Evolutionary conservation across 495 filamentous ascomycete species (phyloP).

Genomic region (Hypomontagnella submonticulosa): DNA sequence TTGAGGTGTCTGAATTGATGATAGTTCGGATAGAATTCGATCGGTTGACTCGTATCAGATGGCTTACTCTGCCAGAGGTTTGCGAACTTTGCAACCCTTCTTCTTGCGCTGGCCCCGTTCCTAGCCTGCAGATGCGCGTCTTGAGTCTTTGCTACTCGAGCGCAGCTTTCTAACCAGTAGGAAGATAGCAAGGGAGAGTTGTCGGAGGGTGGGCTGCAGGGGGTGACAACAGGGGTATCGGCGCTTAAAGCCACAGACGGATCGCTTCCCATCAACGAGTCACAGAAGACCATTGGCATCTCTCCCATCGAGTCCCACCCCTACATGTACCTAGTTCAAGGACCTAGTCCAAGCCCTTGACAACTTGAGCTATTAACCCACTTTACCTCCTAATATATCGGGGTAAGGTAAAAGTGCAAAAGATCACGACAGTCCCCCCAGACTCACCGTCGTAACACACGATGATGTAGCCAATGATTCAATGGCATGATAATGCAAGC

Average conservation of each 20-base stretch:
- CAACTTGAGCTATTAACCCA: slow-evolving; percentile 38
- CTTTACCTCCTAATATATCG: slow-evolving; percentile 30
- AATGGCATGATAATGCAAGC: slow-evolving; percentile 25
- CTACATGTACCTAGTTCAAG: neutral
- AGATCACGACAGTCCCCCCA: slow-evolving; percentile 30
- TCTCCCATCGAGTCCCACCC: slow-evolving; percentile 18
- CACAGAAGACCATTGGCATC: slow-evolving; percentile 34
- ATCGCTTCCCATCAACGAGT: slow-evolving; percentile 42
- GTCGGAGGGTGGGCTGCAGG: slow-evolving; percentile 40
- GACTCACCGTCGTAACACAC: slow-evolving; percentile 26
- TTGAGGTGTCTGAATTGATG: slow-evolving; percentile 37
- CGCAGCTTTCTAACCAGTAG: slow-evolving; percentile 44
- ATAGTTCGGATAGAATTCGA: slow-evolving; percentile 34
- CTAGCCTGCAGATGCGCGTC: slow-evolving; percentile 44
- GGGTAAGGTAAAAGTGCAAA: slow-evolving; percentile 36
- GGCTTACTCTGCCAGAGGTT: slow-evolving; percentile 20
- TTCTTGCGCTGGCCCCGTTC: slow-evolving; percentile 33
- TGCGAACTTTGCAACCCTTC: slow-evolving; percentile 21
- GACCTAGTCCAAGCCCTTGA: slow-evolving; percentile 22
- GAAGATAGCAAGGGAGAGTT: slow-evolving; percentile 43
- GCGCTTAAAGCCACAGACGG: slow-evolving; percentile 43
- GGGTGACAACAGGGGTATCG: slow-evolving; percentile 38
- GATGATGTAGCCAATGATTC: slow-evolving; percentile 29
- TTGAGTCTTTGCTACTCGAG: slow-evolving; percentile 35
- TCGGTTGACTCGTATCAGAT: slow-evolving; percentile 22